phyloP scores from a whole-genome alignment of 2,329 filamentous ascomycete genomes.

The Daldinia sp. region DNA sequence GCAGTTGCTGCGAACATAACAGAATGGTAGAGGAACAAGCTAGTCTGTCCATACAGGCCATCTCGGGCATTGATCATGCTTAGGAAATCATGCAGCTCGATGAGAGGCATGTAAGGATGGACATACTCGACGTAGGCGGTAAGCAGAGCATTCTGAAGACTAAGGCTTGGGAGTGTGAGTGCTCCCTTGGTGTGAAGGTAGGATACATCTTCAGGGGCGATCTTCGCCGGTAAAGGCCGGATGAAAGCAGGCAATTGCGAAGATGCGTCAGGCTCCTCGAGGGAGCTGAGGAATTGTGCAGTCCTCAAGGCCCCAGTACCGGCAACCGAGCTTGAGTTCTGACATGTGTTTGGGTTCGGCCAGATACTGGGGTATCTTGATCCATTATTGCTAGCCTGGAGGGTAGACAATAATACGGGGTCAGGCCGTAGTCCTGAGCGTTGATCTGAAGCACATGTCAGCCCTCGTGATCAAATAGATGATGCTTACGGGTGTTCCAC shows the following conservation, averaged over 20 bases:
- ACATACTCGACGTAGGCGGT: constrained; percentile 89
- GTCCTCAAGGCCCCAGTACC: constrained; percentile 55
- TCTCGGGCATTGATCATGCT: constrained; percentile 73
- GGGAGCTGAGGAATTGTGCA: constrained; percentile 60
- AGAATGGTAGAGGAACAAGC: constrained; percentile 89
- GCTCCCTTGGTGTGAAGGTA: constrained; percentile 89
- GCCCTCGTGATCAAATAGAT: constrained; percentile 41
- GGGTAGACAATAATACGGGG: constrained; percentile 51
- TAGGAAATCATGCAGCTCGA: constrained; percentile 75
- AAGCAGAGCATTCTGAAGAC: constrained; percentile 83
- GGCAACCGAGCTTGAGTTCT: constrained; percentile 42
- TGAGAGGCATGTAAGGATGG: constrained; percentile 91
- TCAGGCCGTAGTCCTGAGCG: constrained; percentile 49
- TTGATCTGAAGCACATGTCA: constrained; percentile 52
- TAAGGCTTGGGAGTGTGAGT: constrained; percentile 76
- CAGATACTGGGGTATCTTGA: constrained; percentile 52
- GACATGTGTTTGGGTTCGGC: constrained; percentile 49
- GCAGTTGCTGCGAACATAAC: constrained; percentile 95
- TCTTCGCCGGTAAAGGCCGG: constrained; percentile 80
- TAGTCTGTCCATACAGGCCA: constrained; percentile 77
- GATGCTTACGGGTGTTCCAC: constrained; percentile 31
- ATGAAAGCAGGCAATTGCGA: constrained; percentile 75
- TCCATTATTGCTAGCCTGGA: constrained; percentile 47
- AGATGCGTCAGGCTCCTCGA: constrained; percentile 61
- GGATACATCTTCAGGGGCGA: constrained; percentile 83